Base-by-base conservation (phyloP, 1,139 yeast genomes). In the Taphrina pruni region DNA sequence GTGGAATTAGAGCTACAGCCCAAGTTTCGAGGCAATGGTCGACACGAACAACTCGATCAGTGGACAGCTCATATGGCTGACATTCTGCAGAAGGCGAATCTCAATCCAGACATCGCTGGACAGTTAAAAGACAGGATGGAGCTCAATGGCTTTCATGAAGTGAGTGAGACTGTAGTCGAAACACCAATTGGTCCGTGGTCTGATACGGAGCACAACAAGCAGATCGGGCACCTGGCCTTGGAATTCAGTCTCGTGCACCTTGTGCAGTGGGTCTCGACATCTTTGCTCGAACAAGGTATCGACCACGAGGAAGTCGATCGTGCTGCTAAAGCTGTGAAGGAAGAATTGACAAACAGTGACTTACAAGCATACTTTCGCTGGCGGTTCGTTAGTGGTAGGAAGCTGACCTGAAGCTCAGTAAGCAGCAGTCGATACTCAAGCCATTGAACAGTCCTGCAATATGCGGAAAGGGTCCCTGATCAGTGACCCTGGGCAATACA, bases 151-250 rank as follows among this genome's bases (percentile, higher is more conserved):
- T 69, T 71, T 32, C 36, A 20, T 5, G 43, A 64, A 20, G 52
- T 58, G 12, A 51, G 50, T n/a, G 69, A 65, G n/a, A 51, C 55
- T 20, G 51, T 60, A 12, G 60, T 56, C 38, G 62, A 70, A 9
- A 66, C 69, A 50, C 65, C 70, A 26, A 45, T 65, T 46, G 72
- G 72, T 12, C 39, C 48, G 35, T 69, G 71, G 71, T 61, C 71
- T 11, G 61, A 50, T 20, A 62, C 65, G 36, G 61, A 26, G 12
- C 56, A 69, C 36, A 69, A 48, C 38, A 50, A 36, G 9, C 43
- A 65, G 32, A 36, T 71, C 20, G 72, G 72, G 12, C 69, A 21
- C 7, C 60, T 71, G 35, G 68, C 70, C 54, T 55, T 57, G 46
- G 45, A 55, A 14, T 67, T 60, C 51, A 57, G 55, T 7, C 26